Evolutionary conservation across 495 filamentous ascomycete genomes (phyloP), one percentile per base, ranked within the genome.

Genomic region (Mycothermus thermophilus): DNA sequence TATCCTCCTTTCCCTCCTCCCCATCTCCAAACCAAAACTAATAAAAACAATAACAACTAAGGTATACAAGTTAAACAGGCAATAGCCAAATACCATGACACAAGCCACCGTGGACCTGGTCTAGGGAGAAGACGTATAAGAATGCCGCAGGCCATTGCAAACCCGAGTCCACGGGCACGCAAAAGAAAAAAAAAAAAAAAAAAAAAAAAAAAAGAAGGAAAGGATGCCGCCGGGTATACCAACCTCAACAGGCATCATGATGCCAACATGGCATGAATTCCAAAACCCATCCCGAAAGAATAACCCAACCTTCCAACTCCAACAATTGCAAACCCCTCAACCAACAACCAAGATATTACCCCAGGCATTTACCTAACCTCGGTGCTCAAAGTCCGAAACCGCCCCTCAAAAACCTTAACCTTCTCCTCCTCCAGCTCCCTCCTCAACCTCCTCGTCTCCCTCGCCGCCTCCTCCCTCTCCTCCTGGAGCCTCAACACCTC

Each of bases 401-500:
- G 50, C 26, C 54, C 50, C 39, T 71, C 54, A 38, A 70, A 68
- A 17, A 59, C 58, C 30, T 47, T 50, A 18, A 67, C 32, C 41
- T 40, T 57, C 47, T 70, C 68, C 27, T 62, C 58, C 37, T 70
- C 59, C 34, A 73, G 52, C 42, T 48, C 41, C 27, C 47, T 54
- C 44, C 92, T 78, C 37, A 96, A 67, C 48, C 69, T 74, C 46
- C 80, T 71, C 40, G 88, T 93, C 60, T 80, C 74, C 33, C 77
- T 74, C 46, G 90, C 72, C 25, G 90, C 86, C 41, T 84, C 81
- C 45, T 97, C 90, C 50, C 86, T 75, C 60, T 92, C 80, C 59
- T 80, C 80, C 58, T 95, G 87, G 34, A 97, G 67, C 48, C 85
- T 75, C 51, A 85, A 74, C 24, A 97, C 90, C 58, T 94, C 85